Evolutionary conservation across 345 rosid species (phyloP).

Genomic region (Linum lewisii): DNA sequence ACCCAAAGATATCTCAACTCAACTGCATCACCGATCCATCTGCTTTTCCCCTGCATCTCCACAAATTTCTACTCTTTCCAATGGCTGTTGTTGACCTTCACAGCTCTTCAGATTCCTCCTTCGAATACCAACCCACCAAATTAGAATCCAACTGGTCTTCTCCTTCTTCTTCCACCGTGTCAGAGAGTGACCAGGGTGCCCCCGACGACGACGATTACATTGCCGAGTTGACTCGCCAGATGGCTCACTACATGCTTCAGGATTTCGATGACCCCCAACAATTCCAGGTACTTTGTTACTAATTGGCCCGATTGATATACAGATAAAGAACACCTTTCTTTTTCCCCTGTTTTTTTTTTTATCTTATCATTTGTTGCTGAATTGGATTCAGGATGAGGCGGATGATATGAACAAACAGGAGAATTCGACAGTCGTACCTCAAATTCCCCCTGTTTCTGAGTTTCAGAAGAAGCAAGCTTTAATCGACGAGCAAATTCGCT

Average conservation of each 20-base stretch:
- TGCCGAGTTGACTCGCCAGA: conserved; percentile 66
- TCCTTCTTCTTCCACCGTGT: conserved; percentile 19
- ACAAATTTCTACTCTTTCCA: conserved; percentile 14
- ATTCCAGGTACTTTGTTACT: too few relatives aligned
- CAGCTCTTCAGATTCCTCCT: conserved; percentile 16
- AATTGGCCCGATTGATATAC: too few relatives aligned
- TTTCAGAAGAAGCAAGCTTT: conserved; percentile 45
- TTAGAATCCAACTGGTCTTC: conserved; percentile 11
- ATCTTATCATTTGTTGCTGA: conserved; percentile 29
- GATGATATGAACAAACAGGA: conserved; percentile 19
- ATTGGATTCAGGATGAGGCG: conserved; percentile 21
- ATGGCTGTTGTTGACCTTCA: conserved; percentile 48
- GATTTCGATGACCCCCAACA: conserved; percentile 34
- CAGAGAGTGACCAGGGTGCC: conserved; percentile 25
- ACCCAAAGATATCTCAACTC: neutral
- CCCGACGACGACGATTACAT: conserved; percentile 34
- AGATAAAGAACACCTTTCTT: too few relatives aligned
- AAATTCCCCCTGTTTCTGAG: conserved; percentile 1
- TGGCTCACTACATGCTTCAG: conserved; percentile 61
- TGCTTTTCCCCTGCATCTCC: conserved; percentile 2
- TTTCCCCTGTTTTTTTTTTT: neutral
- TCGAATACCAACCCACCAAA: conserved; percentile 2
- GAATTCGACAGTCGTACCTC: conserved; percentile 15
- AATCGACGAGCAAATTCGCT: conserved; percentile 49
- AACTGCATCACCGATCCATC: conserved; percentile 4